Evolutionary conservation across 805 yeast species (phyloP).

Genomic region (Wickerhamomyces rabaulensis): DNA sequence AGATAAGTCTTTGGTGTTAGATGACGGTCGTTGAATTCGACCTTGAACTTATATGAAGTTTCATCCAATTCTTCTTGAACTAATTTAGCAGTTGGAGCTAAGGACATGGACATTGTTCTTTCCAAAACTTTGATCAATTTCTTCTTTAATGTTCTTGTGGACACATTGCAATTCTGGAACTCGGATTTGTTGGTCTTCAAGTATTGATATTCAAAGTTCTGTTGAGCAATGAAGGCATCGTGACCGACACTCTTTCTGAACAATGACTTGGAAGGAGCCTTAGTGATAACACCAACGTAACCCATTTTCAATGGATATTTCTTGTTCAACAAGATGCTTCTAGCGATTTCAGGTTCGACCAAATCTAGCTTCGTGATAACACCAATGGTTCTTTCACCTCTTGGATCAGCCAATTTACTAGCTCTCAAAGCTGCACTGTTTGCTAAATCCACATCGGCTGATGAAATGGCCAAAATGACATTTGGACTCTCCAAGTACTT

Average conservation of each 20-base stretch:
- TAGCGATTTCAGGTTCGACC: slow-evolving; percentile 73
- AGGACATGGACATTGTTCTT: slow-evolving; percentile 81
- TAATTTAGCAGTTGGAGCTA: slow-evolving; percentile 80
- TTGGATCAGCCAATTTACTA: slow-evolving; percentile 83
- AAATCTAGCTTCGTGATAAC: slow-evolving; percentile 92
- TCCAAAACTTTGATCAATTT: slow-evolving; percentile 86
- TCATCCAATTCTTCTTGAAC: slow-evolving; percentile 93
- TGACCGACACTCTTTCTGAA: slow-evolving; percentile 52
- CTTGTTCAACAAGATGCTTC: slow-evolving; percentile 60
- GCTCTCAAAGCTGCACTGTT: slow-evolving; percentile 93
- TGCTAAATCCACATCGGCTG: slow-evolving; percentile 97
- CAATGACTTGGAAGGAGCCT: slow-evolving; percentile 49
- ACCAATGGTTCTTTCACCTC: slow-evolving; percentile 94
- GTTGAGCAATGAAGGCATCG: slow-evolving; percentile 63
- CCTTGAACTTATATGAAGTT: slow-evolving; percentile 86
- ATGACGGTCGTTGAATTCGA: slow-evolving; percentile 91
- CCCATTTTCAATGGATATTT: slow-evolving; percentile 94
- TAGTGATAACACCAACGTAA: slow-evolving; percentile 96
- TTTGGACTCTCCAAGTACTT: slow-evolving; percentile 87
- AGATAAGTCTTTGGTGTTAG: slow-evolving; percentile 91
- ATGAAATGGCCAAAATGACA: slow-evolving; percentile 89
- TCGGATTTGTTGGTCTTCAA: slow-evolving; percentile 59
- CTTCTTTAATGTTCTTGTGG: slow-evolving; percentile 69
- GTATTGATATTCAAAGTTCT: slow-evolving; percentile 57
- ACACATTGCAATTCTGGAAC: slow-evolving; percentile 61